Evolutionary conservation across 2,329 filamentous ascomycete genomes (phyloP).

Genomic region (Penicillium glabrum): DNA sequence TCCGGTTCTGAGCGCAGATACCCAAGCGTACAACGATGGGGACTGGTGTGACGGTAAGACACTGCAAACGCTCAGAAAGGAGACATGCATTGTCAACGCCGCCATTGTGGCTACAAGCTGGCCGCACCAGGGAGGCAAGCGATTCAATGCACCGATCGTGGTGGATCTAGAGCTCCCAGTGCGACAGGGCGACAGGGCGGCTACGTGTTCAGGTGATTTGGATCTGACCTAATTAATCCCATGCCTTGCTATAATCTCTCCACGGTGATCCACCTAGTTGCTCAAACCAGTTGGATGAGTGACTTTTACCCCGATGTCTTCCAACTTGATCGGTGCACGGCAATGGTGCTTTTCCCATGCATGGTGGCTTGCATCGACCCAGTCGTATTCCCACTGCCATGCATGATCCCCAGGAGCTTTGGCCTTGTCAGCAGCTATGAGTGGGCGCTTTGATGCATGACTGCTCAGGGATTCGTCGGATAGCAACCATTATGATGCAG

Average conservation of each 20-base stretch:
- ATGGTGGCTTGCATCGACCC: conserved; percentile 18
- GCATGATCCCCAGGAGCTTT: conserved; percentile 17
- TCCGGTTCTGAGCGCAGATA: conserved; percentile 10
- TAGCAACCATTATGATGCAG: conserved; percentile 9
- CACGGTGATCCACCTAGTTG: background rate
- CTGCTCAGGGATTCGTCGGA: conserved; percentile 8
- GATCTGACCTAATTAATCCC: conserved; percentile 9
- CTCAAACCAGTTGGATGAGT: background rate
- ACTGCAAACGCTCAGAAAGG: conserved; percentile 47
- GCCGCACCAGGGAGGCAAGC: conserved; percentile 61
- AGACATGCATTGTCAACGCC: conserved; percentile 80
- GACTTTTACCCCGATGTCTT: background rate
- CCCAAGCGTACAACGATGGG: background rate
- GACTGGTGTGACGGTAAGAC: background rate
- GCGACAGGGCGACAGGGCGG: conserved; percentile 42
- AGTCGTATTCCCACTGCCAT: conserved; percentile 10
- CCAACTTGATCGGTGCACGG: conserved; percentile 3
- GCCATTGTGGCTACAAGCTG: conserved; percentile 69
- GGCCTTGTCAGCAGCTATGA: conserved; percentile 3
- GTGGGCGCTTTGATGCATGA: conserved; percentile 18
- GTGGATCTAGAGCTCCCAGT: conserved; percentile 74
- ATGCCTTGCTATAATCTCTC: background rate
- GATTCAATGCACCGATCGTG: conserved; percentile 77
- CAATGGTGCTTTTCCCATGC: conserved; percentile 10
- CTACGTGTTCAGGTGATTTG: conserved; percentile 5